Evolutionary conservation across 352 stramenopile genomes (phyloP), one percentile per base, ranked within the genome.

Genomic region (Phytopythium cucurbitacearum): DNA sequence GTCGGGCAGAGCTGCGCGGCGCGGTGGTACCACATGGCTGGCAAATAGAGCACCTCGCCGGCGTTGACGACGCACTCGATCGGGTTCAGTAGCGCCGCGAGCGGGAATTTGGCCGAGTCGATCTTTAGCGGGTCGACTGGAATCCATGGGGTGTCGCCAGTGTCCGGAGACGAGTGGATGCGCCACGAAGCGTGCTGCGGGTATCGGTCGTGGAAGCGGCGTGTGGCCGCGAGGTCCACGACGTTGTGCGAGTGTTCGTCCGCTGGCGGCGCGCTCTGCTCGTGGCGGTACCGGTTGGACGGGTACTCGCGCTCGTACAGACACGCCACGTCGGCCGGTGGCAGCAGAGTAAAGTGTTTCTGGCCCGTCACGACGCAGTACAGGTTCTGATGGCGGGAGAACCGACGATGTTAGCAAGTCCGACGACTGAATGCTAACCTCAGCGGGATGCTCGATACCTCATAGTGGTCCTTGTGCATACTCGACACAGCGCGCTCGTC

Each of bases 381-480:
- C 68, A 99, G 90, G 68, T 99, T 99, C 79, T 93, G 61, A 8
- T 28, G 21, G 21, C 21, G 21, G 21, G 21, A 28, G 60, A 11
- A 28, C 21, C 21, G 34, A 58, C n/a, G 51, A 9, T 37, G 21
- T 51, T 57, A 32, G 32, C 40, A 10, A 51, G 21, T 2, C 2
- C 32, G 13, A 11, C 7, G 9, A 33, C 6, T 21, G 51, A n/a
- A 44, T 21, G 7, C 10, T 37, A 48, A 50, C 33, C 7, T 50
- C 6, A 15, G 10, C 9, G 32, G 4, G 21, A 13, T 28, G 9
- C 21, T 8, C n/a, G 6, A 28, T 44, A 90, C 83, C 76, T 99
- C 96, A 56, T 98, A 99, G 63, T 98, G 90, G 69, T 99, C 97
- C 62, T 99, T 98, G 78, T 99, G 97, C 81, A 98, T 93, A 7